Evolutionary conservation across 345 rosid genomes (phyloP).

Genomic region (Moricandia moricandioides): DNA sequence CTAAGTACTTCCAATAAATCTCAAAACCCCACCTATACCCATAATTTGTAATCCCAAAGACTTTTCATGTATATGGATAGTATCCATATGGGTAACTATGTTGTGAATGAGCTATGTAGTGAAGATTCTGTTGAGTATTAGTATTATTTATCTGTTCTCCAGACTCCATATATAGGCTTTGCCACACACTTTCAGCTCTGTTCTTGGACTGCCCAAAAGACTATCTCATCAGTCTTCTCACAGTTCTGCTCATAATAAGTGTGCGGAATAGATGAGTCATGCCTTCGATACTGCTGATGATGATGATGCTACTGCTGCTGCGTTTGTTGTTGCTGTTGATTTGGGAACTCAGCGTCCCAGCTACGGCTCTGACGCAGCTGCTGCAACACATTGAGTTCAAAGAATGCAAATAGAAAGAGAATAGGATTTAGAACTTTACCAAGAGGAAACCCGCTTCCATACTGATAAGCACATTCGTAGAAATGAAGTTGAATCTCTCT

Average conservation of each 20-base stretch:
- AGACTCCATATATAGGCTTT: conserved; percentile 60
- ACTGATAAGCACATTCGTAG: conserved; percentile 96
- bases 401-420: not conserved
- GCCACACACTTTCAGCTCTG: conserved; percentile 47
- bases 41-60: not conserved
- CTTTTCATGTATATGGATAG: conserved; percentile 41
- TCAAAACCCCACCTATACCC: conserved; percentile 24
- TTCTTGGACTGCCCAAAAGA: conserved; percentile 87
- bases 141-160: conserved; percentile 40
- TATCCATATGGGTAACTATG: conserved; percentile 47
- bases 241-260: conserved; percentile 76
- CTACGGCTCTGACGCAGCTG: conserved; percentile 79
- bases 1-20: conserved; percentile 18
- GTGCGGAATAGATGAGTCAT: too few relatives aligned
- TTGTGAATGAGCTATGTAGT: conserved; percentile 41
- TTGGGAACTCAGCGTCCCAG: conserved; percentile 59
- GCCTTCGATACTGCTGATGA: conserved; percentile 59
- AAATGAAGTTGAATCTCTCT: conserved; percentile 97
- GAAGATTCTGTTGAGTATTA: conserved; percentile 49
- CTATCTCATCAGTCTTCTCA: conserved; percentile 75
- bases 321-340: conserved; percentile 49
- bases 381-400: conserved; percentile 26
- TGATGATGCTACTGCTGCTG: conserved; percentile 51
- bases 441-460: conserved; percentile 87
- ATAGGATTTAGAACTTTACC: conserved; percentile 42